These are phyloP conservation scores for Populus hybrid DNA, from an alignment of 441 rosid species.

Conservation along the genomic window DNA sequence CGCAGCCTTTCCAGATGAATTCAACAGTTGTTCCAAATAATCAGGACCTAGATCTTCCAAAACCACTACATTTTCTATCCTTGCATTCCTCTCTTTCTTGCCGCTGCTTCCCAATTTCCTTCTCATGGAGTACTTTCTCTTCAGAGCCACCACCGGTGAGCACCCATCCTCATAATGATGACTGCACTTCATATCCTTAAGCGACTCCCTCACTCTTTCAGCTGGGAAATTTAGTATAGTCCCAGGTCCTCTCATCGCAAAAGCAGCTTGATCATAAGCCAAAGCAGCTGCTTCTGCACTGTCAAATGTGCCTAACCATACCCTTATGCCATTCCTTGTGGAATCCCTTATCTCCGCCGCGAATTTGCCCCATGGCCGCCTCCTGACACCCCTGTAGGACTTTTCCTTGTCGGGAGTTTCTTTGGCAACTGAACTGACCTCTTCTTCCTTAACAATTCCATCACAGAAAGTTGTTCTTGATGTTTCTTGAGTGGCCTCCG, in stretches of 20 bases:
- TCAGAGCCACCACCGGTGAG: slow-evolving; percentile 85
- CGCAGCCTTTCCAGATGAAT: slow-evolving; percentile 34
- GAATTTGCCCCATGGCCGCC: slow-evolving; percentile 93
- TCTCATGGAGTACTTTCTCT: slow-evolving; percentile 74
- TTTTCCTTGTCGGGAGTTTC: slow-evolving; percentile 37
- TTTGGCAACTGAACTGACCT: slow-evolving; percentile 37
- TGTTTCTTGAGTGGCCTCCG: slow-evolving; percentile 36
- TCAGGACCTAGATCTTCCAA: slow-evolving; percentile 82
- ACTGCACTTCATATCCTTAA: slow-evolving; percentile 46
- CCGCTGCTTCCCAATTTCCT: slow-evolving; percentile 43
- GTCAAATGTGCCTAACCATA: slow-evolving; percentile 91
- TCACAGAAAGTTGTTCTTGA: slow-evolving; percentile 6
- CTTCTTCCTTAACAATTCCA: slow-evolving; percentile 38
- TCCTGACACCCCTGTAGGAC: slow-evolving; percentile 72
- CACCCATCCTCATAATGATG: slow-evolving; percentile 44
- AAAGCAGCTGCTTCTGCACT: slow-evolving; percentile 89
- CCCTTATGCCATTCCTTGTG: slow-evolving; percentile 65
- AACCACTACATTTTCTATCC: slow-evolving; percentile 49
- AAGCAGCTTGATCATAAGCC: slow-evolving; percentile 92
- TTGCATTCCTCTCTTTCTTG: slow-evolving; percentile 38
- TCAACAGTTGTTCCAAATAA: slow-evolving; percentile 64
- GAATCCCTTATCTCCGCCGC: slow-evolving; percentile 96
- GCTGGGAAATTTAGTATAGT: slow-evolving; percentile 78
- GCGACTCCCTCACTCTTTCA: slow-evolving; percentile 67
- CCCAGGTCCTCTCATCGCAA: slow-evolving; percentile 72